These are phyloP conservation scores for Cydonia oblonga DNA, from an alignment of 331 rosid genomes.

Conservation along the genomic window DNA sequence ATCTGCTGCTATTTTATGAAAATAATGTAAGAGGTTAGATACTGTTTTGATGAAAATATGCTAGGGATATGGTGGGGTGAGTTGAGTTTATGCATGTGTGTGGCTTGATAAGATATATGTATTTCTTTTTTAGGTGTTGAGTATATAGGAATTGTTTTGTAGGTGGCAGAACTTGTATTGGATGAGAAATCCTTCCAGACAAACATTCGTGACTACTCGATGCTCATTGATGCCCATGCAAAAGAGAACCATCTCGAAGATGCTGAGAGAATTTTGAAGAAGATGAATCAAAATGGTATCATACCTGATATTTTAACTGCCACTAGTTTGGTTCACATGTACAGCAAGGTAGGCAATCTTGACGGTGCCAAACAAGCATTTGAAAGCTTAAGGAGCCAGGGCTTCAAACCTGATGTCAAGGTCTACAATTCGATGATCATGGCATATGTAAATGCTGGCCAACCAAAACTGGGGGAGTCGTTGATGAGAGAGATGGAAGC, in stretches of 20 bases:
- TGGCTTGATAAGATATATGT: background rate
- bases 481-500: slow-evolving; percentile 65
- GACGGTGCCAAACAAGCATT: slow-evolving; percentile 54
- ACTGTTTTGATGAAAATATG: background rate
- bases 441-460: slow-evolving; percentile 54
- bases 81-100: background rate
- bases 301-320: slow-evolving; percentile 46
- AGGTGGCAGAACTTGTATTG: slow-evolving; percentile 75
- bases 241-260: slow-evolving; percentile 49
- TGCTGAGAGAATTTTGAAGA: slow-evolving; percentile 63
- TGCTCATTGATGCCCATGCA: slow-evolving; percentile 60
- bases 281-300: slow-evolving; percentile 58
- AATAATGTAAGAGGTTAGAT: too few relatives aligned
- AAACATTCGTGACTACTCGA: slow-evolving; percentile 53
- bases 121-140: background rate
- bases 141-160: background rate
- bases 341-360: slow-evolving; percentile 64
- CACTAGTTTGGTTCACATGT: slow-evolving; percentile 58
- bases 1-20: too few relatives aligned
- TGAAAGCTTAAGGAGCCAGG: slow-evolving; percentile 44
- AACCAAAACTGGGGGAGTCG: slow-evolving; percentile 32
- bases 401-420: slow-evolving; percentile 59
- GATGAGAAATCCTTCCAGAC: slow-evolving; percentile 72
- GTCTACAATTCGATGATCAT: slow-evolving; percentile 57
- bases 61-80: background rate